Conservation (phyloP, 2,329 filamentous ascomycete species). For the Cytospora piceicola region DNA sequence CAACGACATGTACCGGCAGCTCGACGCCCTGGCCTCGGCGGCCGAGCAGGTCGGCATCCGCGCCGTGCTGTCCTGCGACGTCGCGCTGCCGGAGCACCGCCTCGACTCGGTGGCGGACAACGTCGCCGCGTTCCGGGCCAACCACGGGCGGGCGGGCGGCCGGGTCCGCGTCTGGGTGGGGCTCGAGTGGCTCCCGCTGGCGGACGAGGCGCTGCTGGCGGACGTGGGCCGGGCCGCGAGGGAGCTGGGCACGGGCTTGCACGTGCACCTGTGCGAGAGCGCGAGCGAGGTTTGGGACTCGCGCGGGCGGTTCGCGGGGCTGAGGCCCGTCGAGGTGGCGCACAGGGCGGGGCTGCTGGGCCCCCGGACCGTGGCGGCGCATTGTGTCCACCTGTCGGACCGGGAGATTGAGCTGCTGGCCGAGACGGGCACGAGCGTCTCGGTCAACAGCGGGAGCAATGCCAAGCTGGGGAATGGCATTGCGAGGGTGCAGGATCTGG, state of each 20-base stretch:
- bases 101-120: constrained; percentile 34
- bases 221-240: constrained; percentile 32
- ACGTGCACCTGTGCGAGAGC: constrained; percentile 35
- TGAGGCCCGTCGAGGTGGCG: constrained; percentile 32
- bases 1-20: constrained; percentile 37
- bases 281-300: constrained; percentile 31
- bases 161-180: constrained; percentile 35
- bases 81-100: constrained; percentile 33
- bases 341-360: constrained; percentile 33
- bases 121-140: constrained; percentile 29
- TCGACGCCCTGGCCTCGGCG: constrained; percentile 31
- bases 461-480: constrained; percentile 36
- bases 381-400: constrained; percentile 34
- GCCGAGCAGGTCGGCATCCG: constrained; percentile 34
- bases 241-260: constrained; percentile 32
- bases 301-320: constrained; percentile 29
- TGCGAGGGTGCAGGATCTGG: constrained; percentile 32
- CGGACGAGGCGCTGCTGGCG: constrained; percentile 29
- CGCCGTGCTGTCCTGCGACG: constrained; percentile 33
- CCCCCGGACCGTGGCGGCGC: constrained; percentile 34
- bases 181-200: constrained; percentile 34
- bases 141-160: constrained; percentile 29
- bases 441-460: constrained; percentile 34
- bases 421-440: constrained; percentile 32
- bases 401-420: constrained; percentile 33